These are phyloP conservation scores for Shiraia sp. DNA, from an alignment of 2,329 filamentous ascomycete genomes.

Conservation along the genomic window DNA sequence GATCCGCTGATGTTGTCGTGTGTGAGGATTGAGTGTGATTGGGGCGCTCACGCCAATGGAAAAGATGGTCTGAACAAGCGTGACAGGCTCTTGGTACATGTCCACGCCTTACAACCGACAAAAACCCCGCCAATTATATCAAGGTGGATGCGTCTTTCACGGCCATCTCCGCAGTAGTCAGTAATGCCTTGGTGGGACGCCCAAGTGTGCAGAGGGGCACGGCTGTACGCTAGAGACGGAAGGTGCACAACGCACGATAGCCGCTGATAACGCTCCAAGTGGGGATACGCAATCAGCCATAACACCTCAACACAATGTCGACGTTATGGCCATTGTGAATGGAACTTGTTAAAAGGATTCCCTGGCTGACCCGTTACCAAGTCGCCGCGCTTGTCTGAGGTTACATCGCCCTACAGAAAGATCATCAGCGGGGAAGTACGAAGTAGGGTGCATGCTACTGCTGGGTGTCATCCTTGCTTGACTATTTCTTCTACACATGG, in stretches of 20 bases:
- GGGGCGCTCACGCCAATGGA: slow-evolving; percentile 1
- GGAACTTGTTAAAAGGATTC: too few species aligned
- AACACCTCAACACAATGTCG: too few species aligned
- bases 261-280: too few species aligned
- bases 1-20: background rate
- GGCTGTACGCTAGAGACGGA: background rate
- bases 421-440: slow-evolving; percentile 29
- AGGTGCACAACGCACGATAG: too few species aligned
- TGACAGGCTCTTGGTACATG: too few species aligned
- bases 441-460: slow-evolving; percentile 16
- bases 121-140: too few species aligned
- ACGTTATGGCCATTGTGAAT: too few species aligned
- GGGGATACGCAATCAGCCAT: too few species aligned
- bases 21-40: background rate
- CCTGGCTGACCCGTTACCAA: too few species aligned
- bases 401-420: slow-evolving; percentile 19
- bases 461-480: slow-evolving; percentile 6
- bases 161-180: background rate
- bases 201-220: background rate
- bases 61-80: too few species aligned
- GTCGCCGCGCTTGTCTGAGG: slow-evolving; percentile 2
- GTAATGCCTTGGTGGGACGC: background rate
- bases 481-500: too few species aligned
- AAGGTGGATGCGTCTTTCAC: background rate
- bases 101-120: too few species aligned